Conservation (phyloP, 495 filamentous ascomycete genomes). For the Friedmanniomyces endolithicus region DNA sequence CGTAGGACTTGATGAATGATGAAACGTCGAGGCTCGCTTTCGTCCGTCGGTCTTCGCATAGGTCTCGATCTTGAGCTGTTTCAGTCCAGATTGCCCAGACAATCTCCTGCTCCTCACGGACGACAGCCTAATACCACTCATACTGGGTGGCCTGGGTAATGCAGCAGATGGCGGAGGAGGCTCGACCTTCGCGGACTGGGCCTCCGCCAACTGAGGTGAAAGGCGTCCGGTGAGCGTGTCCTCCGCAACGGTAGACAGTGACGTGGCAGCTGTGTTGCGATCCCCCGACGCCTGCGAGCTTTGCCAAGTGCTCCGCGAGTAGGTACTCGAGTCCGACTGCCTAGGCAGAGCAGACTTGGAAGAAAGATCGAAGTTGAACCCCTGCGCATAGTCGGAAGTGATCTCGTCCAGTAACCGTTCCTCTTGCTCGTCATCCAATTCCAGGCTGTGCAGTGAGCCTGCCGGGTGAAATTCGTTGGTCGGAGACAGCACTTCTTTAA, state of each 20-base stretch:
- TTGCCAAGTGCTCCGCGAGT: constrained; percentile 75
- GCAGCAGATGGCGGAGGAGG: constrained; percentile 19
- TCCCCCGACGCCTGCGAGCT: constrained; percentile 67
- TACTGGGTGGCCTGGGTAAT: constrained; percentile 28
- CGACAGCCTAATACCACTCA: constrained; percentile 22
- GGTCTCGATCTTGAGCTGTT: constrained; percentile 86
- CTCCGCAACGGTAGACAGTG: constrained; percentile 68
- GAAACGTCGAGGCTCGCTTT: constrained; percentile 15
- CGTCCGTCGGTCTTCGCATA: constrained; percentile 1
- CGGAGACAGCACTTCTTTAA: constrained; percentile 28
- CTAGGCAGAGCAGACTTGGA: constrained; percentile 68
- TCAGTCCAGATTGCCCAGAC: constrained; percentile 56
- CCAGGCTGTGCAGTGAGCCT: not conserved
- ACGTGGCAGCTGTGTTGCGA: constrained; percentile 52
- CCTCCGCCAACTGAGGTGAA: not conserved
- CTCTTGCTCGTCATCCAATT: constrained; percentile 45
- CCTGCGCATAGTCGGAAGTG: constrained; percentile 63
- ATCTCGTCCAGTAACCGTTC: constrained; percentile 88
- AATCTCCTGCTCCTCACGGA: constrained; percentile 69
- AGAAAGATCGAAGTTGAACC: constrained; percentile 66
- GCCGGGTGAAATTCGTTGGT: constrained; percentile 14
- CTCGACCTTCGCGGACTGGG: not conserved
- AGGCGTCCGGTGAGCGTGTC: constrained; percentile 27
- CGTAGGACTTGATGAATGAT: constrained; percentile 1
- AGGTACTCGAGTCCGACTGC: constrained; percentile 77